Conservation (phyloP, 106 monocot species). For the Allium sativum region DNA sequence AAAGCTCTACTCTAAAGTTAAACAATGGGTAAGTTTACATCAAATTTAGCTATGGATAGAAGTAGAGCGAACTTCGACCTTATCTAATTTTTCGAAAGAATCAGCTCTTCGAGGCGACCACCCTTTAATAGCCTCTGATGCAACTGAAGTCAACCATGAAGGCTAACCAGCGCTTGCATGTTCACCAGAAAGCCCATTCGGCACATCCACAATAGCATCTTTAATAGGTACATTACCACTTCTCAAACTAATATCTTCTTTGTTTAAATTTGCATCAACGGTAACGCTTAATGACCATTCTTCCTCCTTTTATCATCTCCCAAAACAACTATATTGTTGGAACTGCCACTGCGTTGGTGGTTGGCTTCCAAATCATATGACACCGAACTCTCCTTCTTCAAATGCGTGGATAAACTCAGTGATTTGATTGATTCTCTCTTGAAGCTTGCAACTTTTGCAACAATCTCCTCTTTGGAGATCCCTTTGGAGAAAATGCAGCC, state of each 20-base stretch:
- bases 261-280: conserved; percentile 6
- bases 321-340: too few species aligned
- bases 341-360: not conserved
- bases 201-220: conserved; percentile 6
- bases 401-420: not conserved
- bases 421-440: conserved; percentile 6
- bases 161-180: conserved; percentile 34
- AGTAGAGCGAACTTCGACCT: conserved; percentile 14
- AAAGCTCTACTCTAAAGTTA: not conserved
- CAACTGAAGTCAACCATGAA: conserved; percentile 30
- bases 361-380: not conserved
- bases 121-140: conserved; percentile 37
- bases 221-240: not conserved
- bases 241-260: not conserved
- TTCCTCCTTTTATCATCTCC: not conserved
- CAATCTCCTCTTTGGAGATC: conserved; percentile 11
- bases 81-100: conserved; percentile 50
- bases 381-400: conserved; percentile 1
- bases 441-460: not conserved
- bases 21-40: too few species aligned
- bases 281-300: conserved; percentile 12
- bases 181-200: conserved; percentile 23
- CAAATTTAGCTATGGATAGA: not conserved
- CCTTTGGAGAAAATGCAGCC: conserved; percentile 36
- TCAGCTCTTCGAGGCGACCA: conserved; percentile 39